Percentiles rank a stretch among this genome's conserved stretches.
These are phyloP conservation scores for Logfia minima DNA, from an alignment of 129 eudicot species.

Conservation along the genomic window DNA sequence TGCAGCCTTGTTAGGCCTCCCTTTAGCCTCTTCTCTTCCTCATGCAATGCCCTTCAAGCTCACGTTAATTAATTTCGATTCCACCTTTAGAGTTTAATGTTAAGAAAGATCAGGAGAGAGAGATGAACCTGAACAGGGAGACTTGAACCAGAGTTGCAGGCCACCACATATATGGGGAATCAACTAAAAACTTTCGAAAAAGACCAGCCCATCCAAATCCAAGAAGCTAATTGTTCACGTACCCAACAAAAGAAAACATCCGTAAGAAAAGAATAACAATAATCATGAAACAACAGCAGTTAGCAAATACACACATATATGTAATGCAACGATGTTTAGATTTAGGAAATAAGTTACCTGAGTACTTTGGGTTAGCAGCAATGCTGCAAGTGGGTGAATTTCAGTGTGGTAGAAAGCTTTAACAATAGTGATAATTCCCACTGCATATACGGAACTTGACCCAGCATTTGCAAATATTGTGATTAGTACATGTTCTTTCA, in stretches of 20 bases:
- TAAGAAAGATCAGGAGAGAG: background rate
- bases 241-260: background rate
- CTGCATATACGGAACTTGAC: constrained; percentile 51
- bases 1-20: constrained; percentile 69
- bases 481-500: constrained; percentile 82
- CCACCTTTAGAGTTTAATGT: background rate
- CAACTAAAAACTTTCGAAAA: constrained; percentile 70
- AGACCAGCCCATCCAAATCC: constrained; percentile 98
- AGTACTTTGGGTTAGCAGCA: constrained; percentile 64
- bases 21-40: constrained; percentile 59
- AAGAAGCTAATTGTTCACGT: constrained; percentile 49
- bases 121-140: constrained; percentile 69
- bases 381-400: constrained; percentile 60
- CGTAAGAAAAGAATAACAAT: background rate
- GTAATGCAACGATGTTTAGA: background rate
- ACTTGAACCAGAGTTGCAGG: constrained; percentile 88
- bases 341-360: constrained; percentile 39
- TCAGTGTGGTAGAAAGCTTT: constrained; percentile 68
- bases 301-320: background rate
- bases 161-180: constrained; percentile 98
- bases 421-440: constrained; percentile 60
- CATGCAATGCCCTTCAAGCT: constrained; percentile 66
- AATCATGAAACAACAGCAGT: background rate
- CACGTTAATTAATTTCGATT: background rate
- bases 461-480: constrained; percentile 85